These are phyloP conservation scores for Fusarium anthophilum DNA, from an alignment of 2,329 filamentous ascomycete species.

Conservation along the genomic window DNA sequence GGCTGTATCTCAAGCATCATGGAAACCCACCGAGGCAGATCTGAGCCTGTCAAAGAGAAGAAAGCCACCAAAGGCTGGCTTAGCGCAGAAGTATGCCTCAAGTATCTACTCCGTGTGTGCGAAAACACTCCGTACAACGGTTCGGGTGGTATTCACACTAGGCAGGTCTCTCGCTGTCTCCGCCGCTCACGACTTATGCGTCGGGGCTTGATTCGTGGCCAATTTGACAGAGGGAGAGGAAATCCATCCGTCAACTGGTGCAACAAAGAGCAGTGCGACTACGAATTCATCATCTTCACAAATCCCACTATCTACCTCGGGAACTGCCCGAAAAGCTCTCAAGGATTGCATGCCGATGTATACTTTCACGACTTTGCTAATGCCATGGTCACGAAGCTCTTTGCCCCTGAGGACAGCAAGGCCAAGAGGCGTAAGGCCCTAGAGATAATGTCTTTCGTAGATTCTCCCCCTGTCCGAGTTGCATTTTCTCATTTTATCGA, in stretches of 20 bases:
- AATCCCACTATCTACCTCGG: constrained; percentile 6
- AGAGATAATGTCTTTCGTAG: constrained; percentile 36
- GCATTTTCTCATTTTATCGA: constrained; percentile 35
- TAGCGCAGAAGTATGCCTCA: not conserved
- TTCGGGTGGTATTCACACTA: not conserved
- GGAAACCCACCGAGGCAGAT: not conserved
- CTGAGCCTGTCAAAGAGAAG: not conserved
- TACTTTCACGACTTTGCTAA: constrained; percentile 36
- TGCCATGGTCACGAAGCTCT: constrained; percentile 18
- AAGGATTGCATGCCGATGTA: constrained; percentile 5
- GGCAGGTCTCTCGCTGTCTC: constrained; percentile 6
- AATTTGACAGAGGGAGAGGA: constrained; percentile 35
- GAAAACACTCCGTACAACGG: not conserved
- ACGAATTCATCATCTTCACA: constrained; percentile 13
- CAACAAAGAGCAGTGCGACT: constrained; percentile 17
- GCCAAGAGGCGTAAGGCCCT: constrained; percentile 18
- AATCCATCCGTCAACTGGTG: constrained; percentile 29
- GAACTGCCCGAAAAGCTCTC: constrained; percentile 5
- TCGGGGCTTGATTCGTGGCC: constrained; percentile 22
- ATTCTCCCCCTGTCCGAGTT: constrained; percentile 39
- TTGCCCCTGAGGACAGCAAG: not conserved
- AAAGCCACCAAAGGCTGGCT: not conserved
- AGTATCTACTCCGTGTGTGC: not conserved
- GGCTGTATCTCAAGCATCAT: not conserved
- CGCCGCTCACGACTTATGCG: constrained; percentile 23